Evolutionary conservation across 2,329 filamentous ascomycete species (phyloP), one percentile per base, ranked within the genome.

Genomic region (Spiromastix sp.): DNA sequence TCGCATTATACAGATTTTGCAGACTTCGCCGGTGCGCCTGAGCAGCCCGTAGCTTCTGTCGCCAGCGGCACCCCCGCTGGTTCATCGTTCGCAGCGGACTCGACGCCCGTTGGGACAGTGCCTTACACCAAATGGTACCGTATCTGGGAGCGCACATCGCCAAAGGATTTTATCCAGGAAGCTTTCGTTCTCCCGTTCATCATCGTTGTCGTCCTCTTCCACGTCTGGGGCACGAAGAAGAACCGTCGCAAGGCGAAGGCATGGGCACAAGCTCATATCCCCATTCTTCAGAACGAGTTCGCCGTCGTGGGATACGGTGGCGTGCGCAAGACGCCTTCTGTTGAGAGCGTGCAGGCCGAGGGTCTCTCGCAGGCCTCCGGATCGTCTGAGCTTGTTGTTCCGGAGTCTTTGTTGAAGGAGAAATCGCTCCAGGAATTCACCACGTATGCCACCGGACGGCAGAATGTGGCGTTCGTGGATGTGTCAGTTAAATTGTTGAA

Each of bases 61-160:
- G 12, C 25, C 3, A 12, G 21, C 38, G 34, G 26, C 25, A 24
- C 7, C 36, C 33, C 24, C 19, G 12, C n/a, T n/a, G 12, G 43
- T 49, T 15, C 45, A 50, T 21, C 43, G 44, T 26, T 47, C 41
- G 37, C 49, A 39, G 39, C 57, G 19, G 45, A 48, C 41, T 39
- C 42, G 32, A 48, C 53, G 20, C 54, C 61, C 12, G 68, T 71
- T 41, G 67, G 70, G 29, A 61, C 57, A 28, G 65, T 69, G 17
- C 82, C 84, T 10, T 95, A 81, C 61, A 94, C 86, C 34, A 85
- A 85, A 68, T 98, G 91, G 91, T 98, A 96, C 67, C 85, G 86
- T 38, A 70, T 96, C 42, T 91, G 93, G 72, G 87, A 96, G 72
- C 85, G 91, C 53, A 79, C 87, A 52, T 78, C 78, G 17, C 66